Evolutionary conservation across 202 grass and related monocot genomes (phyloP).

Genomic region (Schoenoplectus tabernaemontani): DNA sequence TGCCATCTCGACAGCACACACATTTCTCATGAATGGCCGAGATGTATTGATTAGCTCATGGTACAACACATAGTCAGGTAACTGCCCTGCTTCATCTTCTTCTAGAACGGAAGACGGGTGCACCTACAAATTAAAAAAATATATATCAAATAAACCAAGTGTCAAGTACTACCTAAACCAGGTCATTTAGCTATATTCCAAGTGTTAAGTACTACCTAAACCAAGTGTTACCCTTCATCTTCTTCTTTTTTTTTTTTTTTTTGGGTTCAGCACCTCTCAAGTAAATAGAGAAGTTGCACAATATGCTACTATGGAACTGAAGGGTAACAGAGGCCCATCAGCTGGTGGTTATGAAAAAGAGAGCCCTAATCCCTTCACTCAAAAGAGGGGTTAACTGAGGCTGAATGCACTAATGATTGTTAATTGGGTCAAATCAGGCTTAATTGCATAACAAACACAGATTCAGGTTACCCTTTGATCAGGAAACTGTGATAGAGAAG

Average conservation of each 20-base stretch:
- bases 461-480: background rate
- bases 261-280: too few species aligned
- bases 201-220: too few species aligned
- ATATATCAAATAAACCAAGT: background rate
- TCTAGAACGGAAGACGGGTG: slow-evolving; percentile 85
- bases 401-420: background rate
- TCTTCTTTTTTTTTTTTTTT: too few species aligned
- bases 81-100: slow-evolving; percentile 70
- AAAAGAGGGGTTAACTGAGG: background rate
- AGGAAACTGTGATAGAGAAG: background rate
- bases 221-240: too few species aligned
- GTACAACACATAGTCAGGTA: slow-evolving; percentile 78
- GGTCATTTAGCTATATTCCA: too few species aligned
- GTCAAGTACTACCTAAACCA: background rate
- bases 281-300: background rate
- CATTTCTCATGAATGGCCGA: slow-evolving; percentile 87
- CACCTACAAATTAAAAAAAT: slow-evolving; percentile 41
- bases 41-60: slow-evolving; percentile 87
- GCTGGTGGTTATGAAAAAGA: background rate
- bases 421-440: background rate
- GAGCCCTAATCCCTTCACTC: background rate
- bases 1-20: slow-evolving; percentile 66
- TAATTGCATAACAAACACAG: background rate
- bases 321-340: background rate
- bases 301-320: background rate